phyloP scores from a whole-genome alignment of 305 asterid genomes.

The Ilex paraguariensis region DNA sequence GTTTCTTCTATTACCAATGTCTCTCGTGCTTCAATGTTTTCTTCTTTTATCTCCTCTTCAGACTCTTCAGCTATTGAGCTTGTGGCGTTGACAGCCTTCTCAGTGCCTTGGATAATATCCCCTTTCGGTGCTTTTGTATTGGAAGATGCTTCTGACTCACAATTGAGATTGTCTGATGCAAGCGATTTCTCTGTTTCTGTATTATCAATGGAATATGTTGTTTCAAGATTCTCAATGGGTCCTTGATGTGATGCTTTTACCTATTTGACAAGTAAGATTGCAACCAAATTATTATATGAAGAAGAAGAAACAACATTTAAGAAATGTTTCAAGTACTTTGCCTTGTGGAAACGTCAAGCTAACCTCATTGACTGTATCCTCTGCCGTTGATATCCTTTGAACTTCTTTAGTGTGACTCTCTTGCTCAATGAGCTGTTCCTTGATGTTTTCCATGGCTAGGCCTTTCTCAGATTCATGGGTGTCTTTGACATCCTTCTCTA shows the following conservation, averaged over 20 bases:
- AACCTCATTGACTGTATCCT: neutral
- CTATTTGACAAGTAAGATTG: neutral
- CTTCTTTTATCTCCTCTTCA: constrained; percentile 3
- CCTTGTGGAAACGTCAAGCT: neutral
- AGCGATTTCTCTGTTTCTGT: constrained; percentile 1
- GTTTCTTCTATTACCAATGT: constrained; percentile 21
- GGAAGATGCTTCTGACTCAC: constrained; percentile 23
- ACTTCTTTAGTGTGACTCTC: constrained; percentile 14
- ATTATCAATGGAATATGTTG: too few relatives aligned
- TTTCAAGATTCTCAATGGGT: neutral
- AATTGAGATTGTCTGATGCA: constrained; percentile 17
- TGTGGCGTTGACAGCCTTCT: constrained; percentile 21
- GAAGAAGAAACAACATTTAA: neutral
- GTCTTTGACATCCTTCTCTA: too few relatives aligned
- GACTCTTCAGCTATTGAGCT: constrained; percentile 25
- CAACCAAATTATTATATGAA: too few relatives aligned
- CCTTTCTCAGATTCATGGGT: too few relatives aligned
- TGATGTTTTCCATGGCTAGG: neutral
- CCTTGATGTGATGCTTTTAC: neutral
- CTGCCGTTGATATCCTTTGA: constrained; percentile 12
- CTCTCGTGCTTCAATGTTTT: neutral
- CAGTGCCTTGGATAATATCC: constrained; percentile 5
- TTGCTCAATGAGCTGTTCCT: constrained; percentile 18
- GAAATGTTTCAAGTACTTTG: neutral
- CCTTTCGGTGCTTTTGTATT: constrained; percentile 24